phyloP scores from a whole-genome alignment of 2,329 filamentous ascomycete genomes.

The Chaetomium olivaceum region DNA sequence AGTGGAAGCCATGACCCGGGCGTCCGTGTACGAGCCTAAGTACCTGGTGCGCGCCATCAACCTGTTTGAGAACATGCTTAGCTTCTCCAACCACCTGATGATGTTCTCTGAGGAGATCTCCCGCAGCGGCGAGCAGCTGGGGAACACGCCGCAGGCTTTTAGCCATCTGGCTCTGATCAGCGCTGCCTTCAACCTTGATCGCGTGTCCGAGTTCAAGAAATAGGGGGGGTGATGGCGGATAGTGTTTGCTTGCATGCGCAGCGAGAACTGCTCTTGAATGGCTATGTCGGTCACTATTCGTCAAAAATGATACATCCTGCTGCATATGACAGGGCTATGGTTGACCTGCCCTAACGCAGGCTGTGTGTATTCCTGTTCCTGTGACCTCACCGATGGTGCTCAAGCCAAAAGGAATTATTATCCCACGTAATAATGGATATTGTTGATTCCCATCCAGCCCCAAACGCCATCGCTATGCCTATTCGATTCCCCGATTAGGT shows the following conservation, averaged over 20 bases:
- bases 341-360: background rate
- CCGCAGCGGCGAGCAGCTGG: conserved; percentile 72
- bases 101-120: conserved; percentile 83
- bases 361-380: too few relatives aligned
- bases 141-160: conserved; percentile 78
- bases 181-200: conserved; percentile 72
- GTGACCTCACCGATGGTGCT: background rate
- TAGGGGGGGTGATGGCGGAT: background rate
- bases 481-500: background rate
- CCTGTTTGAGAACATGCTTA: conserved; percentile 76
- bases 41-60: conserved; percentile 64
- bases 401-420: background rate
- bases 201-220: conserved; percentile 41
- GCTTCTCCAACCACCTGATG: conserved; percentile 72
- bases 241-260: background rate
- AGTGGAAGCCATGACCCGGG: conserved; percentile 73
- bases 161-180: conserved; percentile 75
- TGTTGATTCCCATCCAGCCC: background rate
- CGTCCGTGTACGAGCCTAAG: conserved; percentile 63
- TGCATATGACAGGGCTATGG: background rate
- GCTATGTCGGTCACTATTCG: background rate
- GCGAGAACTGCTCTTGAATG: background rate
- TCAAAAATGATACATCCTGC: background rate
- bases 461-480: conserved; percentile 50
- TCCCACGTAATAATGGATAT: background rate